These are phyloP conservation scores for Mentha longifolia DNA, from an alignment of 257 asterid genomes.

Conservation along the genomic window DNA sequence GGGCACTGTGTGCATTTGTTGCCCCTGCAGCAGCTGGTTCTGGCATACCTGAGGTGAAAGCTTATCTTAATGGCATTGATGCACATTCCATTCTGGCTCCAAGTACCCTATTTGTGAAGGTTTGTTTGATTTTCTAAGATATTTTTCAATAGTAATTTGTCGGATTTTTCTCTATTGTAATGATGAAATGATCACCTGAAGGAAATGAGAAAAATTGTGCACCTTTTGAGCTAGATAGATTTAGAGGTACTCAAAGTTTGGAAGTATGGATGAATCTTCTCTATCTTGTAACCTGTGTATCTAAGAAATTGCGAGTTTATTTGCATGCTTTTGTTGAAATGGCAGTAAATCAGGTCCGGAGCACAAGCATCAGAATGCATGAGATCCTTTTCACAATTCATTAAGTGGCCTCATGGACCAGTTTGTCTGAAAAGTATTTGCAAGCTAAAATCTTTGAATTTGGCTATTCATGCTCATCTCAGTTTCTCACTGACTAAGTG, in stretches of 20 bases:
- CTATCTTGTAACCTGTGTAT: neutral
- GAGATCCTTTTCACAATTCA: constrained; percentile 23
- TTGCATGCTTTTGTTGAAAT: neutral
- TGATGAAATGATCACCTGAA: neutral
- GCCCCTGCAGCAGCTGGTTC: constrained; percentile 99
- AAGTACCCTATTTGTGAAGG: constrained; percentile 93
- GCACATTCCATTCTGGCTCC: constrained; percentile 98
- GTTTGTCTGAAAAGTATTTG: no score
- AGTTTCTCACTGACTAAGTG: neutral
- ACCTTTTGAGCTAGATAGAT: constrained; percentile 1
- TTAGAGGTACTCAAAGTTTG: neutral
- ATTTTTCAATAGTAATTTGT: neutral
- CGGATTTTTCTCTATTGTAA: neutral
- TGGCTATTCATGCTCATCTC: no score
- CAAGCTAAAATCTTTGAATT: no score
- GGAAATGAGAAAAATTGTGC: constrained; percentile 20
- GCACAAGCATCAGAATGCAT: constrained; percentile 19
- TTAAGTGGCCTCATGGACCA: constrained; percentile 2
- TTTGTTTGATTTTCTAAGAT: constrained; percentile 30
- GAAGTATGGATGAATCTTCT: neutral
- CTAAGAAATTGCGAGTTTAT: neutral
- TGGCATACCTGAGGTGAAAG: constrained; percentile 99
- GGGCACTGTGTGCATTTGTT: constrained; percentile 69
- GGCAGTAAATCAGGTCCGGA: constrained; percentile 8
- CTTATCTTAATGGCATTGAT: constrained; percentile 92